phyloP scores from a whole-genome alignment of 352 stramenopile species.

The Phytophthora brassicae region DNA sequence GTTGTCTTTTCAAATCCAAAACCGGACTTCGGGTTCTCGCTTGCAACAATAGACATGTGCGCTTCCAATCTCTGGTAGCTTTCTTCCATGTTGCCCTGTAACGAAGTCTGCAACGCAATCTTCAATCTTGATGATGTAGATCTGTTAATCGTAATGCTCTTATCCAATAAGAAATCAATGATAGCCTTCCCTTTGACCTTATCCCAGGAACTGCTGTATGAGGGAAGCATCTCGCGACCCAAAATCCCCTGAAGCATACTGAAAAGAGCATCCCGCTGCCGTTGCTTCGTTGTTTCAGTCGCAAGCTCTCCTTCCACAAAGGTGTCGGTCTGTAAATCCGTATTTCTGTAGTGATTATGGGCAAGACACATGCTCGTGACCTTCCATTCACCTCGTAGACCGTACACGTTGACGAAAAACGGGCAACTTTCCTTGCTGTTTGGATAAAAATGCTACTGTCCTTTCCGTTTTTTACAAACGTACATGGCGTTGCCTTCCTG shows the following conservation, averaged over 20 bases:
- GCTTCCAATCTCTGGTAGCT: not conserved
- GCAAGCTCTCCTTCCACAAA: not conserved
- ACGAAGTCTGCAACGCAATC: not conserved
- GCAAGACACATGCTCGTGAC: not conserved
- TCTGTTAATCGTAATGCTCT: not conserved
- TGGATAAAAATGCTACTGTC: not conserved
- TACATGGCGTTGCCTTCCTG: not conserved
- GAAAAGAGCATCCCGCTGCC: not conserved
- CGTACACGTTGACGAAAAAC: not conserved
- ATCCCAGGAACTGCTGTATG: constrained; percentile 6
- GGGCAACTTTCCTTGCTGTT: not conserved
- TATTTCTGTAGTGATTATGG: constrained; percentile 1
- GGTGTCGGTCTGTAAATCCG: too few species aligned
- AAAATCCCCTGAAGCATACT: not conserved
- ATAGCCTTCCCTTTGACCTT: constrained; percentile 1
- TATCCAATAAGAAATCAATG: not conserved
- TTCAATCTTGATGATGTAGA: too few species aligned
- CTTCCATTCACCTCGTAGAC: constrained; percentile 2
- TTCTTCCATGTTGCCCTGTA: not conserved
- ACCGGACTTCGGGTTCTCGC: not conserved
- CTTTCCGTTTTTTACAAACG: not conserved
- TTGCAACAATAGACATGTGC: not conserved
- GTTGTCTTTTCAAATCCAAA: not conserved
- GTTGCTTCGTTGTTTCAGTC: not conserved
- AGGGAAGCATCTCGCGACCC: constrained; percentile 6